Percentiles rank a stretch among this genome's conserved stretches.
Evolutionary conservation across 1,284 basidiomycete genomes (phyloP).

Genomic region (Ustilago shanxiensis): DNA sequence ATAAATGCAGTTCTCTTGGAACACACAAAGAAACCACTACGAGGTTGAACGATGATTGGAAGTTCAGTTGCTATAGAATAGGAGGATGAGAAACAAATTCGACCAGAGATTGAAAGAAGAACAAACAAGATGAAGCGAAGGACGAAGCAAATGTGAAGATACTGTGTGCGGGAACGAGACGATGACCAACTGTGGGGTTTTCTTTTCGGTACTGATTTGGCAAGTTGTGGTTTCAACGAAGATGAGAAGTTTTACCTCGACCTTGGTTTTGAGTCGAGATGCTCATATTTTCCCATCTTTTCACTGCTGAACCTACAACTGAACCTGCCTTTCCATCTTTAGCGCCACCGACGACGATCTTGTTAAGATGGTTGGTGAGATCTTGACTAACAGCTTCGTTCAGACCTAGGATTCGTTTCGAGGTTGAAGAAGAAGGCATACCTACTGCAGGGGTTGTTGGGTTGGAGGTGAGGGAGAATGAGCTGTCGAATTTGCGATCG

Average conservation of each 20-base stretch:
- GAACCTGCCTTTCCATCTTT: conserved; percentile 5
- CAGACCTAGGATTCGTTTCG: conserved; percentile 16
- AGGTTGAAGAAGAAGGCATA: conserved; percentile 22
- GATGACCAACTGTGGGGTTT: not conserved
- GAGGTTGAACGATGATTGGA: not conserved
- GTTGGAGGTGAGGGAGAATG: conserved; percentile 21
- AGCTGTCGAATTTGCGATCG: conserved; percentile 20
- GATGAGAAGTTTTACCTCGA: not conserved
- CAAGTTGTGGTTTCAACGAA: not conserved
- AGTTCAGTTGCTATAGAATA: not conserved
- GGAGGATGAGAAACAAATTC: not conserved
- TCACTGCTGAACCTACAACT: conserved; percentile 43
- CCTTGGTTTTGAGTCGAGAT: conserved; percentile 10
- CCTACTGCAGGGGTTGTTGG: not conserved
- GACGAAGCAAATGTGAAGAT: not conserved
- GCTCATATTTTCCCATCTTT: conserved; percentile 48
- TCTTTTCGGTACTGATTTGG: not conserved
- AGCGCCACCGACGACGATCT: not conserved
- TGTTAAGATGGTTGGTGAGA: conserved; percentile 7
- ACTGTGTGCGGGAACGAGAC: not conserved
- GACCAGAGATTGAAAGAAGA: not conserved
- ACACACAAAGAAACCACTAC: not conserved
- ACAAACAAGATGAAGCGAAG: not conserved
- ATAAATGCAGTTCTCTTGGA: not conserved
- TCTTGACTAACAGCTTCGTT: conserved; percentile 9